Base-by-base conservation (phyloP, 2,329 filamentous ascomycete genomes). In the Pestalotiopsis sp. region DNA sequence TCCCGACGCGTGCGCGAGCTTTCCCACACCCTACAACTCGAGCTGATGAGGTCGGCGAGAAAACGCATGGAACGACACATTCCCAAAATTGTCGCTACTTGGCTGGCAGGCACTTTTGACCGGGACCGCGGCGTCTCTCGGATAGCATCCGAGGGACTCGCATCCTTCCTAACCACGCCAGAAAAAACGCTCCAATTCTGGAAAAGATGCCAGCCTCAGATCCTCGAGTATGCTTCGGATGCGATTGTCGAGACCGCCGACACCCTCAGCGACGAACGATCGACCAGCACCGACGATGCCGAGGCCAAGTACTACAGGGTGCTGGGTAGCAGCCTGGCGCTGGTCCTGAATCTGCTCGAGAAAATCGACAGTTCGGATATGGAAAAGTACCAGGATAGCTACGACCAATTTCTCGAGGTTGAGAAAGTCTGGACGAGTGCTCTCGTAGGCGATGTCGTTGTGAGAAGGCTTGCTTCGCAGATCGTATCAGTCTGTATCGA, bases 91-190 rank as follows among this genome's bases (percentile, higher is more conserved):
- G 90, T 97, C 60, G 94, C 92, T 11, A 87, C 93, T n/a, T 99
- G 97, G 96, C 86, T 98, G 13, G 92, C 93, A 7, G 96, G 95
- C 1, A 88, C 92, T 1, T 97, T 94, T 77, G 96, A 99, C 79
- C 92, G 89, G 72, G 95, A 99, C 77, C 90, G 90, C 67, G 86
- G 86, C 20, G 94, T 94, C 14, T 86, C 92, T 7, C 89, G 90
- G 68, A 90, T 93, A n/a, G 94, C 95, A 1, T 86, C 88, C 69
- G 91, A 95, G 60, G 92, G 95, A 0, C 84, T 98, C 20, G 87
- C 88, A 0, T 87, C 87, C 2, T 93, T 97, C 56, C 91, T 98
- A 67, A 87, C 88, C 23, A 94, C 92, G 0, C 88, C 92, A 20
- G 94, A 97, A 68, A 99, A 98, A 81, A 83, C 92, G 49, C 82